Conservation (phyloP, 768 basidiomycete genomes). For the Crucibulum laeve region DNA sequence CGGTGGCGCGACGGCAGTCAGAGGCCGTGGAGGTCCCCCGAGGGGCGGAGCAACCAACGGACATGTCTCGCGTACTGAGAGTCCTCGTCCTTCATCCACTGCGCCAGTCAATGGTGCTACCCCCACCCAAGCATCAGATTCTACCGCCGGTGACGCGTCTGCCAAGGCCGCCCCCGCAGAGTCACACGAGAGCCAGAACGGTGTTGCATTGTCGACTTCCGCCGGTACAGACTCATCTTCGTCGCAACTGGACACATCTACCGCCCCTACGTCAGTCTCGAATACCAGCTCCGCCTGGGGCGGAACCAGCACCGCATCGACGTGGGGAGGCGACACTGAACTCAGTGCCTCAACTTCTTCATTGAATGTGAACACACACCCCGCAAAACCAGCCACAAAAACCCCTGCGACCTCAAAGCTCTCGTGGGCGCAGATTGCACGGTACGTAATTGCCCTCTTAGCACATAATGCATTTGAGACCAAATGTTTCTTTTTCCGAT, state of each 20-base stretch:
- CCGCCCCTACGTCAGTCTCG: constrained; percentile 20
- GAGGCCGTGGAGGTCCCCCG: constrained; percentile 47
- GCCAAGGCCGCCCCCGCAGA: constrained; percentile 16
- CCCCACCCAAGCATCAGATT: constrained; percentile 14
- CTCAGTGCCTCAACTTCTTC: constrained; percentile 34
- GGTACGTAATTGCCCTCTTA: constrained; percentile 35
- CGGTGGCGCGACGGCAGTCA: constrained; percentile 27
- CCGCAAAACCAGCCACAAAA: constrained; percentile 37
- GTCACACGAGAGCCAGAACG: constrained; percentile 21
- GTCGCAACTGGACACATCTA: constrained; percentile 26
- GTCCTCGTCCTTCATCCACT: constrained; percentile 20
- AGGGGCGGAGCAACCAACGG: constrained; percentile 37
- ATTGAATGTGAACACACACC: constrained; percentile 14
- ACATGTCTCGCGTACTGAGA: constrained; percentile 30
- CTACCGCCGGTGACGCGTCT: constrained; percentile 18
- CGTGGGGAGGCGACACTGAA: constrained; percentile 29
- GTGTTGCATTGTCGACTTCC: constrained; percentile 17
- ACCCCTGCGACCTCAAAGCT: constrained; percentile 71
- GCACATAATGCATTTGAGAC: constrained; percentile 2
- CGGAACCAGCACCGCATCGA: constrained; percentile 22
- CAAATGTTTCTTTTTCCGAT: constrained; percentile 4
- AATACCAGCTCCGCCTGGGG: constrained; percentile 30
- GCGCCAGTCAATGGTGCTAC: constrained; percentile 18
- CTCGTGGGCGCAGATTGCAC: constrained; percentile 84
- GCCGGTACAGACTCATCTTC: constrained; percentile 25